These are phyloP conservation scores for Apostasia shenzhenica DNA, from an alignment of 106 monocot species.

Conservation along the genomic window DNA sequence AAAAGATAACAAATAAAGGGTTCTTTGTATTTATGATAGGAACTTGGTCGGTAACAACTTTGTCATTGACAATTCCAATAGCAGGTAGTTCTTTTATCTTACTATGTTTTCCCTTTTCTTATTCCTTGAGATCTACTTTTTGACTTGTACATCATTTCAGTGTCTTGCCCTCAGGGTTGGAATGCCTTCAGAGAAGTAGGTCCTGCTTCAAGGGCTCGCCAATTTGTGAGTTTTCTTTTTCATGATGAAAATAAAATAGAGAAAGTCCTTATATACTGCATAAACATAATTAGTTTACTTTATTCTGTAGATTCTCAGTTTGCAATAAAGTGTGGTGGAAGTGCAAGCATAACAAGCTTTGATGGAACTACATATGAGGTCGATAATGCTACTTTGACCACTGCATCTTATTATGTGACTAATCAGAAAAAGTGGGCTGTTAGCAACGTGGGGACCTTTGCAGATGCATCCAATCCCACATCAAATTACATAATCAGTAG, in stretches of 20 bases:
- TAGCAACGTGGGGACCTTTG: conserved; percentile 69
- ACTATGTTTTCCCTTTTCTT: background rate
- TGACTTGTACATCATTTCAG: conserved; percentile 15
- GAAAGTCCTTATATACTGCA: background rate
- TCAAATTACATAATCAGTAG: conserved; percentile 29
- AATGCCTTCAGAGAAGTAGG: conserved; percentile 65
- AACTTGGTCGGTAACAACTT: conserved; percentile 96
- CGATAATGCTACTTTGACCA: conserved; percentile 38
- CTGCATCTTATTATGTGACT: conserved; percentile 73
- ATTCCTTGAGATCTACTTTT: background rate
- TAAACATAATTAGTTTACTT: background rate
- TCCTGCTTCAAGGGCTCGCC: conserved; percentile 58
- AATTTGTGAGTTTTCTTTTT: conserved; percentile 35
- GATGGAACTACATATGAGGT: conserved; percentile 47
- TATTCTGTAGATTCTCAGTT: conserved; percentile 51
- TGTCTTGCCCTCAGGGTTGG: conserved; percentile 49
- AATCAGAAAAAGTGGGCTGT: conserved; percentile 54
- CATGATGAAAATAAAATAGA: background rate
- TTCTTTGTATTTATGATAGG: conserved; percentile 23
- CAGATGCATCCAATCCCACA: conserved; percentile 20
- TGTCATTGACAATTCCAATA: conserved; percentile 49
- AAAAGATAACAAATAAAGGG: background rate
- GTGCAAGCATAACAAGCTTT: conserved; percentile 30
- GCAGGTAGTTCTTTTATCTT: conserved; percentile 36
- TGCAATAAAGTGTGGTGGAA: conserved; percentile 80